These are phyloP conservation scores for Eurotiales sp. DNA, from an alignment of 2,329 filamentous ascomycete species.

Conservation along the genomic window DNA sequence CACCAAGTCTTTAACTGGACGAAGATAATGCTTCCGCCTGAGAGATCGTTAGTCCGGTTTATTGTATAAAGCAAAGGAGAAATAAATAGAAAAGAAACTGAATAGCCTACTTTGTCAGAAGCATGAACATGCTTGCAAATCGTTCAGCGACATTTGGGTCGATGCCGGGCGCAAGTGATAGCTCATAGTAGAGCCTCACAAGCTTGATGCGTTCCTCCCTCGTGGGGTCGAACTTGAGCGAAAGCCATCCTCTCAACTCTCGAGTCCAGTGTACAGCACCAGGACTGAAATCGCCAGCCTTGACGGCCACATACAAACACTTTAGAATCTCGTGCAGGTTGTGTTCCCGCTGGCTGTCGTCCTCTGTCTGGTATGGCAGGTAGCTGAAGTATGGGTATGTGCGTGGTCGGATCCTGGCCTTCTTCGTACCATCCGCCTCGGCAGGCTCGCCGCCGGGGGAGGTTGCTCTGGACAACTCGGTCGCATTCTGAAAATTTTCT, in stretches of 20 bases:
- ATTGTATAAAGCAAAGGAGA: background rate
- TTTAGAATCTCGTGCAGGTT: conserved; percentile 85
- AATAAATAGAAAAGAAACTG: background rate
- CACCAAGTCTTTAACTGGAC: conserved; percentile 80
- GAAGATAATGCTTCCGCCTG: conserved; percentile 92
- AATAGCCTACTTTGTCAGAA: conserved; percentile 79
- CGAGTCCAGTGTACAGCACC: conserved; percentile 96
- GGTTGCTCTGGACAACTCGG: conserved; percentile 78
- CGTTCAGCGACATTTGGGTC: conserved; percentile 78
- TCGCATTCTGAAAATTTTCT: conserved; percentile 43
- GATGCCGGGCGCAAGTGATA: conserved; percentile 83
- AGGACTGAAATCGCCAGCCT: conserved; percentile 88
- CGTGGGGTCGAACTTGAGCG: conserved; percentile 94
- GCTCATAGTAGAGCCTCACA: conserved; percentile 89
- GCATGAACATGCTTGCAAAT: conserved; percentile 95
- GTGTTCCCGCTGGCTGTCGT: conserved; percentile 69
- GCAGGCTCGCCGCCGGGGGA: conserved; percentile 63
- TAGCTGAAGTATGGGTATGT: conserved; percentile 92
- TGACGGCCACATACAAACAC: conserved; percentile 86
- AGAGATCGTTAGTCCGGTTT: background rate
- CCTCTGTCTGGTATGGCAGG: conserved; percentile 84
- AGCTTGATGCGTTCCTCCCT: conserved; percentile 77
- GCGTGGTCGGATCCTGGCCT: conserved; percentile 71
- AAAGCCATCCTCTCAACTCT: conserved; percentile 91
- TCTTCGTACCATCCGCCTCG: conserved; percentile 50